A percentile compares a stretch with the other conserved stretches of the same genome.
phyloP scores from a whole-genome alignment of 2,329 filamentous ascomycete genomes.

The Dichotomopilus funicola region DNA sequence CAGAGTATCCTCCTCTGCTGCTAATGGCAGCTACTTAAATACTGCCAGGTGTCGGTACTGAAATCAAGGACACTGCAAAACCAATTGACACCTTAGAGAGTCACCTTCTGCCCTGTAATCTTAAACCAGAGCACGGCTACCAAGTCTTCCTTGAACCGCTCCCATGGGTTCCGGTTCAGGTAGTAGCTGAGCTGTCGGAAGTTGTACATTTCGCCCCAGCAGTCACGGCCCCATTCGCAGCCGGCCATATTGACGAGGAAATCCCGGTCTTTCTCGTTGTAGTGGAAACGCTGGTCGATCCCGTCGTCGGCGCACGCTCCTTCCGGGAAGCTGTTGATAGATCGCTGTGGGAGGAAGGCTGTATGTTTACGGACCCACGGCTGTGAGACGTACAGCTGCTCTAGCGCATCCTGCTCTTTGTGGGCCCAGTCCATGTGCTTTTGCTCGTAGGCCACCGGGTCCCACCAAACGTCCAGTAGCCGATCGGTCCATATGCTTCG shows the following conservation, averaged over 20 bases:
- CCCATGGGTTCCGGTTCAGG: conserved; percentile 78
- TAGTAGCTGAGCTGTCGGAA: conserved; percentile 88
- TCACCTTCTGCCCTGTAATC: conserved; percentile 55
- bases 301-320: conserved; percentile 79
- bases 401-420: conserved; percentile 93
- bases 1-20: too few relatives aligned
- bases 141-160: conserved; percentile 63
- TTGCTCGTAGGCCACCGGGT: conserved; percentile 94
- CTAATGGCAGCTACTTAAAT: too few relatives aligned
- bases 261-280: conserved; percentile 76
- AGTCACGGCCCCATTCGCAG: conserved; percentile 93
- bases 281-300: conserved; percentile 74
- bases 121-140: conserved; percentile 57
- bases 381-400: conserved; percentile 84
- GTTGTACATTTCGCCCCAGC: conserved; percentile 96
- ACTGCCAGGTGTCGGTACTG: too few relatives aligned
- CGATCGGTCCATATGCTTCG: conserved; percentile 86
- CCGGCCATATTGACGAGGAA: conserved; percentile 98
- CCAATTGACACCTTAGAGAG: conserved; percentile 36
- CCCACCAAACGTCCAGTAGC: conserved; percentile 95
- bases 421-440: conserved; percentile 99
- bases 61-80: background rate
- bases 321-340: conserved; percentile 88
- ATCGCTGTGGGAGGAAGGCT: conserved; percentile 83
- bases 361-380: conserved; percentile 88